A percentile compares a stretch with the other conserved stretches of the same genome.
phyloP scores from a whole-genome alignment of 345 rosid species.

The Eutrema yunnanense region DNA sequence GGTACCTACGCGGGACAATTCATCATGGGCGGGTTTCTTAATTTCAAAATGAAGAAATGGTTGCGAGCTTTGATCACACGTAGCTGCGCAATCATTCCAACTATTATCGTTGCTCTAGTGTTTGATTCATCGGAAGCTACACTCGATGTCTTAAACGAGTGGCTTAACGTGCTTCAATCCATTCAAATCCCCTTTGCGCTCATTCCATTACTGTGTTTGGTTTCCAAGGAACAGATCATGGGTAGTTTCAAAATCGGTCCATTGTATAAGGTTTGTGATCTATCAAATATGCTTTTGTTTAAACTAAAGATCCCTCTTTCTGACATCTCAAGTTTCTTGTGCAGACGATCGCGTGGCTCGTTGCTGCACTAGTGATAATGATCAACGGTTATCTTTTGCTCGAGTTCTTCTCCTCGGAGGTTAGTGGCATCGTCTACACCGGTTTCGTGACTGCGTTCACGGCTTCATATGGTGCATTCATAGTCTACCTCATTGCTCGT shows the following conservation, averaged over 20 bases:
- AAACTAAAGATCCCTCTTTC: background rate
- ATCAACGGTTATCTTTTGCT: conserved; percentile 80
- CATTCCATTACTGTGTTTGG: conserved; percentile 76
- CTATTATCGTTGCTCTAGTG: conserved; percentile 70
- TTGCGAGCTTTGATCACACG: conserved; percentile 84
- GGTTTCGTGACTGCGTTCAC: conserved; percentile 37
- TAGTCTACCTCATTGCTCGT: conserved; percentile 54
- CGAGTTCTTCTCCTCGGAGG: conserved; percentile 70
- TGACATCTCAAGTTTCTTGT: background rate
- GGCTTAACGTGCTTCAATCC: conserved; percentile 89
- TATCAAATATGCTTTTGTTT: background rate
- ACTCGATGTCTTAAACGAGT: conserved; percentile 70
- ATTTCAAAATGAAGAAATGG: conserved; percentile 90
- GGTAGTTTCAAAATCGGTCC: conserved; percentile 78
- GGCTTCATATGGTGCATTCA: conserved; percentile 55
- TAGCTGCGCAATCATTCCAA: conserved; percentile 79
- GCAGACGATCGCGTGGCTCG: conserved; percentile 75
- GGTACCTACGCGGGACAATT: conserved; percentile 95
- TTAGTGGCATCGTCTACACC: conserved; percentile 37
- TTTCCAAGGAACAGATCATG: conserved; percentile 81
- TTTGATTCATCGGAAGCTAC: conserved; percentile 68
- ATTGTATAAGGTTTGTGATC: conserved; percentile 51
- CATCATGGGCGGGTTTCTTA: conserved; percentile 94
- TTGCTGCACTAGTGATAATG: conserved; percentile 71
- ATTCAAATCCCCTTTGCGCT: conserved; percentile 91